phyloP scores from a whole-genome alignment of 192 early-diverging fungal genomes.

The Linnemannia hyalina region DNA sequence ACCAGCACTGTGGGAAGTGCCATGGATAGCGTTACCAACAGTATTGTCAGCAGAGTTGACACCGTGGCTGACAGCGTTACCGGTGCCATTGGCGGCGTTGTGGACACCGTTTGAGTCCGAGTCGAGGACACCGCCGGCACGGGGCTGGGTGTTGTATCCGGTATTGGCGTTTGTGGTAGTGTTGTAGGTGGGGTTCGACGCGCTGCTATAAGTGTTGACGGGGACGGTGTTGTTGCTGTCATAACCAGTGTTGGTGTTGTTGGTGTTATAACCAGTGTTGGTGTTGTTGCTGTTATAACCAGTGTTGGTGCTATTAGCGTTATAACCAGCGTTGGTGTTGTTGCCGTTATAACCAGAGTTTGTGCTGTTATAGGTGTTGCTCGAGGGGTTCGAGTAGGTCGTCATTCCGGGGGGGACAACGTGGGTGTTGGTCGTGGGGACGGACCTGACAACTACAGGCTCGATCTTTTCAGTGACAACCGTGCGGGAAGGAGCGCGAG shows the following conservation, averaged over 20 bases:
- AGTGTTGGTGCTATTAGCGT: neutral
- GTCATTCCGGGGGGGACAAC: neutral
- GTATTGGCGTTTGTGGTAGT: neutral
- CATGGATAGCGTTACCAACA: neutral
- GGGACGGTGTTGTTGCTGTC: neutral
- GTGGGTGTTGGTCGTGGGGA: neutral
- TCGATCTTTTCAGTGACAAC: slow-evolving; percentile 55
- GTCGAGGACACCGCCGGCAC: slow-evolving; percentile 3
- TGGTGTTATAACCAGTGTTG: neutral
- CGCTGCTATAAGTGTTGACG: neutral
- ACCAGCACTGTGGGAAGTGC: neutral
- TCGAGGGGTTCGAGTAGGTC: neutral
- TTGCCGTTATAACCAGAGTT: too few species aligned
- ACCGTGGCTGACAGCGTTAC: neutral
- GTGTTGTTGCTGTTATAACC: neutral
- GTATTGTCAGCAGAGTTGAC: neutral
- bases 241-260: neutral
- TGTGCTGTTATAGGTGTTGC: neutral
- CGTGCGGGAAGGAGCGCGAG: slow-evolving; percentile 32
- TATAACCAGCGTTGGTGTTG: too few species aligned
- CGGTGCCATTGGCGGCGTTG: neutral
- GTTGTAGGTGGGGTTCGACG: slow-evolving; percentile 2
- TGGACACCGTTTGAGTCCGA: neutral
- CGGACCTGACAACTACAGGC: slow-evolving; percentile 49
- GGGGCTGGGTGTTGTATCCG: slow-evolving; percentile 31